These are phyloP conservation scores for Alternaria alternata DNA, from an alignment of 2,329 filamentous ascomycete species.

Conservation along the genomic window DNA sequence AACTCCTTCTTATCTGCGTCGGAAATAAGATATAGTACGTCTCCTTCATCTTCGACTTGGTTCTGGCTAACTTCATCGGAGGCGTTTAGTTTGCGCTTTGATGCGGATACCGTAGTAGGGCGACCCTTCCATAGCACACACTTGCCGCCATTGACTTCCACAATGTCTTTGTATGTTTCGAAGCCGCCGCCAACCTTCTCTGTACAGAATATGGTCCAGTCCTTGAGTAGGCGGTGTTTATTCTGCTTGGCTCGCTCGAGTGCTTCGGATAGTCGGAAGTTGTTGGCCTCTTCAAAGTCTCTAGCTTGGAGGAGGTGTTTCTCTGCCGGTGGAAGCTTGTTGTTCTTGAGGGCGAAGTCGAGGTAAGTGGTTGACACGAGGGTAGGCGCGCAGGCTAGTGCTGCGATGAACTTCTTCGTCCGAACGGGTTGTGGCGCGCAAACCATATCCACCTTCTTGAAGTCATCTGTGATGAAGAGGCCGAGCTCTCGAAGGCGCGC, in stretches of 20 bases:
- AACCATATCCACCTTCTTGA: slow-evolving; percentile 80
- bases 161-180: slow-evolving; percentile 85
- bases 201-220: slow-evolving; percentile 85
- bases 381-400: slow-evolving; percentile 79
- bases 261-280: slow-evolving; percentile 73
- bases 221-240: slow-evolving; percentile 75
- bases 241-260: slow-evolving; percentile 77
- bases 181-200: slow-evolving; percentile 79
- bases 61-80: slow-evolving; percentile 59
- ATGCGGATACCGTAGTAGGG: slow-evolving; percentile 68
- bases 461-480: slow-evolving; percentile 80
- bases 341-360: slow-evolving; percentile 75
- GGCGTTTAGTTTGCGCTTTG: slow-evolving; percentile 45
- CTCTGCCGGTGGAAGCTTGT: slow-evolving; percentile 69
- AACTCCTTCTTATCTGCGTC: slow-evolving; percentile 71
- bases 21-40: slow-evolving; percentile 78
- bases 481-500: slow-evolving; percentile 84
- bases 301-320: slow-evolving; percentile 75
- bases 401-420: slow-evolving; percentile 92
- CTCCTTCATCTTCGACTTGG: slow-evolving; percentile 66
- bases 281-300: slow-evolving; percentile 75
- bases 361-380: slow-evolving; percentile 83
- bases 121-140: slow-evolving; percentile 81
- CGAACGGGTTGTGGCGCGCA: slow-evolving; percentile 87
- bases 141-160: slow-evolving; percentile 85